Base-by-base conservation (phyloP, 148 eudicot species). In the Cornus kousa region DNA sequence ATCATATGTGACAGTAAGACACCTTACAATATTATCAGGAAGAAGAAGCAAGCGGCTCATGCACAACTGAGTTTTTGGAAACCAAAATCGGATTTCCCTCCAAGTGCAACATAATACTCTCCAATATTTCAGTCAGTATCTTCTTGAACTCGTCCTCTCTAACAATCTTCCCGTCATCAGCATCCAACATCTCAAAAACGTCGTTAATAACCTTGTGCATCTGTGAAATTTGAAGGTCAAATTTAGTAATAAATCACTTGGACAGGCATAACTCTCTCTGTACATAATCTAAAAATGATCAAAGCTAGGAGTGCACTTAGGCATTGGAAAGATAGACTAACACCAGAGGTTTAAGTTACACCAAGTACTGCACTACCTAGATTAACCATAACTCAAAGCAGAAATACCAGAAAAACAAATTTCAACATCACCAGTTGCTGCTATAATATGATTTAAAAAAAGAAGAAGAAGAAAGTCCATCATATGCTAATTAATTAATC, bases 81-180 rank as follows among this genome's bases (percentile, higher is more conserved):
- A 91, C 81, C 0, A 97, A 87, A 19, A 95, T 82, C 1, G 93
- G 92, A 50, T 85, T 88, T 31, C 92, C 95, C 80, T 93, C 91
- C 74, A 95, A 82, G 35, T 95, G 97, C 81, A 90, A 72, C 99
- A 93, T 91, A 1, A 91, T 81, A 65, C 93, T 90, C 72, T 97
- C 97, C 69, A 95, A 79, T 11, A 89, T 83, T 81, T 95, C 93
- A 57, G 85, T 71, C 71, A 95, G 71, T 5, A 91, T 32, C 89
- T 91, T 93, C 91, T 90, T 93, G 88, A 95, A 93, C 82, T 95
- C 99, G 0, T 95, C 97, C 73, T 91, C 97, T 83, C 88, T 95
- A 28, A 95, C 92, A 0, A 74, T 59, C 76, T 86, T 91, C n/a
- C 91, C 90, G 33, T 90, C 94, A 57, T 87, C 90, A 4, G 83